Conservation (phyloP, 176 grass and related monocot species). For the Phoenix roebelenii region DNA sequence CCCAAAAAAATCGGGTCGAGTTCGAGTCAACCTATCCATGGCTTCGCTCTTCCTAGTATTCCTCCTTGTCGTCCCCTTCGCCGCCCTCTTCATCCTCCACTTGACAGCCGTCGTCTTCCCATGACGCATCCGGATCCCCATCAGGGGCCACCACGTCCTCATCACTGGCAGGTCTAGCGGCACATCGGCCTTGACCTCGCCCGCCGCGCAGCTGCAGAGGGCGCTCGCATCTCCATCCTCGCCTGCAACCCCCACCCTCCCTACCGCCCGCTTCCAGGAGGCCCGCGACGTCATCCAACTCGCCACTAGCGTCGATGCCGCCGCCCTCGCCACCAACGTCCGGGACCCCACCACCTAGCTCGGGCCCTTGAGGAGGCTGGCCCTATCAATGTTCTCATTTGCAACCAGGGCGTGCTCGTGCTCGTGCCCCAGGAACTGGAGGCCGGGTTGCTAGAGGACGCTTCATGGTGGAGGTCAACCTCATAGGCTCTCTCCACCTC, state of each 20-base stretch:
- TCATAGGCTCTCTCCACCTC: constrained; percentile 33
- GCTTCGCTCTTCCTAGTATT: too few relatives aligned
- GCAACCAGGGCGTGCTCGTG: constrained; percentile 90
- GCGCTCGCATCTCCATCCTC: neutral
- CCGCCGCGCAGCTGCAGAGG: neutral
- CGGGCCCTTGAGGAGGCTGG: constrained; percentile 40
- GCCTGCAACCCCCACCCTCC: neutral
- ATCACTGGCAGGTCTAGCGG: neutral
- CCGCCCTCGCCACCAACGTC: constrained; percentile 49
- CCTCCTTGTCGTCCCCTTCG: too few relatives aligned
- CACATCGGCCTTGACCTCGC: constrained; percentile 11
- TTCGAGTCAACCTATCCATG: too few relatives aligned
- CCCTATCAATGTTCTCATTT: constrained; percentile 63
- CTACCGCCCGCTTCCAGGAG: neutral
- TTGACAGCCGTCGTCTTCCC: constrained; percentile 54
- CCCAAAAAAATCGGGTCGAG: too few relatives aligned
- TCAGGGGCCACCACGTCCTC: neutral
- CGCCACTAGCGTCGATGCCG: constrained; percentile 21
- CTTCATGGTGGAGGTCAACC: constrained; percentile 72
- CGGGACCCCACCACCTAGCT: constrained; percentile 41
- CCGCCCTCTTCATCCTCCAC: constrained; percentile 16
- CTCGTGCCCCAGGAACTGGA: constrained; percentile 50
- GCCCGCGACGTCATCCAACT: neutral
- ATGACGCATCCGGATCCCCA: constrained; percentile 18
- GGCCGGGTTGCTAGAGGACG: constrained; percentile 61